Evolutionary conservation across 2,329 filamentous ascomycete species (phyloP).

Genomic region (Aspergillus fructus): DNA sequence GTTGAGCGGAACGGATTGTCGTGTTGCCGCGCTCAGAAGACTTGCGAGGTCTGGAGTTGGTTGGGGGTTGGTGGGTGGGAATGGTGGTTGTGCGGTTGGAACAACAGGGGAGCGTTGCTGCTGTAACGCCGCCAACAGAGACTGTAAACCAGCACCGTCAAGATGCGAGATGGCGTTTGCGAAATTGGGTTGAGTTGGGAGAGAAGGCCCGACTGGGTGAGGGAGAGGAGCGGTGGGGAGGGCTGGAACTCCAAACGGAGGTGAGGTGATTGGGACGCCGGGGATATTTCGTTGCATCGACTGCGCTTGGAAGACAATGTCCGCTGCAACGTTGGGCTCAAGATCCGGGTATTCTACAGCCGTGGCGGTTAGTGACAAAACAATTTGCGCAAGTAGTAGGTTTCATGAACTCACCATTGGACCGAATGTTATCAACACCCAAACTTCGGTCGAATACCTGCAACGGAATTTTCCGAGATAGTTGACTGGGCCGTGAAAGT

Average conservation of each 20-base stretch:
- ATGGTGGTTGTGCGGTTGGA: constrained; percentile 36
- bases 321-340: constrained; percentile 73
- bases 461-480: constrained; percentile 70
- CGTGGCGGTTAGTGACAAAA: constrained; percentile 13
- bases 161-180: constrained; percentile 66
- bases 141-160: constrained; percentile 69
- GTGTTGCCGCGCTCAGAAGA: constrained; percentile 39
- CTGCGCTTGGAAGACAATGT: constrained; percentile 68
- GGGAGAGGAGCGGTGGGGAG: constrained; percentile 31
- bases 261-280: constrained; percentile 36
- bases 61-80: constrained; percentile 30
- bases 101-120: constrained; percentile 42
- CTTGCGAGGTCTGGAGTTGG: constrained; percentile 41
- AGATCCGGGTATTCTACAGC: constrained; percentile 74
- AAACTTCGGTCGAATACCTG: constrained; percentile 81
- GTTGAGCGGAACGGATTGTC: constrained; percentile 34
- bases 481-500: constrained; percentile 68
- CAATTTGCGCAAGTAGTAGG: background rate
- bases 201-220: constrained; percentile 33
- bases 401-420: constrained; percentile 57
- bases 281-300: constrained; percentile 36
- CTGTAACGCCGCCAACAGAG: constrained; percentile 63
- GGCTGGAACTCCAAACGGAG: constrained; percentile 37
- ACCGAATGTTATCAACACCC: constrained; percentile 73
- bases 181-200: constrained; percentile 52